These are phyloP conservation scores for Mortierella sp. DNA, from an alignment of 371 early-diverging fungal species.

Conservation along the genomic window DNA sequence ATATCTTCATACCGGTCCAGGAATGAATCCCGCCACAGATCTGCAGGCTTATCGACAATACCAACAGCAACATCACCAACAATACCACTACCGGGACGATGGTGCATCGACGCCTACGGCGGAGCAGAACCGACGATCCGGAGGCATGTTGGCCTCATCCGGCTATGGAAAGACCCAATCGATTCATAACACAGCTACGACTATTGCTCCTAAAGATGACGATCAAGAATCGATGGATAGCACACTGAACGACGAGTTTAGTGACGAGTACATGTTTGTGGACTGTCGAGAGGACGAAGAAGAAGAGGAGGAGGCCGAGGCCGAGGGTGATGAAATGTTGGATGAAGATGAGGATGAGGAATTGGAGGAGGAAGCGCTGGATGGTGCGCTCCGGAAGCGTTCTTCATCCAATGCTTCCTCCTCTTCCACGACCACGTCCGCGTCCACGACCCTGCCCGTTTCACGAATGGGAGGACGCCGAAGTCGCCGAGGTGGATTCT, in stretches of 20 bases:
- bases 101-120: no score
- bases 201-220: not conserved
- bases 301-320: not conserved
- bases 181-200: not conserved
- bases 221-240: slow-evolving; percentile 21
- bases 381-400: slow-evolving; percentile 8
- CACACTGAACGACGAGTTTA: slow-evolving; percentile 12
- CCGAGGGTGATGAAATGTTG: not conserved
- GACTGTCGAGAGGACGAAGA: slow-evolving; percentile 18
- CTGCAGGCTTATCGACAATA: not conserved
- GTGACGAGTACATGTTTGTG: slow-evolving; percentile 29
- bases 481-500: no score
- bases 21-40: not conserved
- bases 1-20: not conserved
- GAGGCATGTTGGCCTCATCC: not conserved
- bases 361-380: slow-evolving; percentile 10
- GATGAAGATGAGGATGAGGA: slow-evolving; percentile 13
- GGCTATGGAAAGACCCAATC: not conserved
- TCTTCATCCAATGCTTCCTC: no score
- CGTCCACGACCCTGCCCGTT: no score
- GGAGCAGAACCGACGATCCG: not conserved
- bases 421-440: no score
- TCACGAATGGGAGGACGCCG: no score
- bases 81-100: no score
- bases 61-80: not conserved